Evolutionary conservation across 805 yeast genomes (phyloP).

Genomic region (Candida michaelii): DNA sequence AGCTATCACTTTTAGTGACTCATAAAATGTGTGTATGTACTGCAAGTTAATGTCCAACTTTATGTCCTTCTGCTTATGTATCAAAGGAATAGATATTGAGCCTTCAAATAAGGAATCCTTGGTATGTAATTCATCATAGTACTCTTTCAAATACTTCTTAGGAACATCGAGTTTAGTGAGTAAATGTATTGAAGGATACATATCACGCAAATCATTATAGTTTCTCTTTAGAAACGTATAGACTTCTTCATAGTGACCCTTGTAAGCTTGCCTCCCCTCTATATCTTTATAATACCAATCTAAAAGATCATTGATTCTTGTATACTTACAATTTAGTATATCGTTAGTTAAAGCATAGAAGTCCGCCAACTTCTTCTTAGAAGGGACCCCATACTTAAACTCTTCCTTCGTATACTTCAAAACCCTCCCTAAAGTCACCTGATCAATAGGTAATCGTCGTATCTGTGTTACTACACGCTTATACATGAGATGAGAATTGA

Average conservation of each 20-base stretch:
- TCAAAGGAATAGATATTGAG: too few species aligned
- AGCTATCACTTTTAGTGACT: slow-evolving; percentile 13
- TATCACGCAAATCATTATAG: slow-evolving; percentile 21
- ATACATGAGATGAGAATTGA: slow-evolving; percentile 14
- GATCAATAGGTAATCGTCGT: slow-evolving; percentile 32
- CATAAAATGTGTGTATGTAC: background rate
- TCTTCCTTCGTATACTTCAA: slow-evolving; percentile 14
- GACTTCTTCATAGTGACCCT: slow-evolving; percentile 21
- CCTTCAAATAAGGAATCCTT: too few species aligned
- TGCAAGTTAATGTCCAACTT: background rate
- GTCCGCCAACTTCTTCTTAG: slow-evolving; percentile 16
- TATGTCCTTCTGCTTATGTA: background rate
- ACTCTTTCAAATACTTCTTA: slow-evolving; percentile 12
- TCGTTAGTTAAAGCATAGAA: slow-evolving; percentile 21
- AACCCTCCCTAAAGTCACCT: slow-evolving; percentile 8
- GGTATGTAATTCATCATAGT: too few species aligned
- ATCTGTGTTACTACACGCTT: slow-evolving; percentile 24
- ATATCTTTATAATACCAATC: slow-evolving; percentile 27
- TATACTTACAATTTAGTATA: slow-evolving; percentile 27
- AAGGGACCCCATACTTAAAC: slow-evolving; percentile 5
- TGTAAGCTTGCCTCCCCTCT: slow-evolving; percentile 4
- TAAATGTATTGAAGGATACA: slow-evolving; percentile 38
- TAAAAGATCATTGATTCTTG: slow-evolving; percentile 22
- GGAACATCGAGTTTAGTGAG: slow-evolving; percentile 13
- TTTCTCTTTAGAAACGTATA: slow-evolving; percentile 19